Percentiles rank a stretch among this genome's conserved stretches.
Conservation (phyloP, 257 asterid genomes). For the Linaria vulgaris region DNA sequence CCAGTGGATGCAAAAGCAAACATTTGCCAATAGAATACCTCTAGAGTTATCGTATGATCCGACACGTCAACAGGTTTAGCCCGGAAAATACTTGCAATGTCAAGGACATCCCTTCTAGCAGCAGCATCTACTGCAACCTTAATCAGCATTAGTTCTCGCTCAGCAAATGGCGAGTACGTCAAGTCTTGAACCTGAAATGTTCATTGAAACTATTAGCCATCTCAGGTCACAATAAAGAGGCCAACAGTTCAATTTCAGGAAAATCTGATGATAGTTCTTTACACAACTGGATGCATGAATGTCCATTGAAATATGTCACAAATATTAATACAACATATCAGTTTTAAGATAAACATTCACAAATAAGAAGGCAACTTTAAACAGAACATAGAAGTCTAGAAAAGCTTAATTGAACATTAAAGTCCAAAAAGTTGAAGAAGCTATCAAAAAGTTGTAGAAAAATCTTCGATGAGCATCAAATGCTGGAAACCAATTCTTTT, state of each 20-base stretch:
- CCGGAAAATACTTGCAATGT: conserved; percentile 81
- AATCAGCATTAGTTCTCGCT: conserved; percentile 86
- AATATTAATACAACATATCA: background rate
- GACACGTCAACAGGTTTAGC: conserved; percentile 94
- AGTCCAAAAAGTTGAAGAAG: background rate
- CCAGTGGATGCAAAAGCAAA: background rate
- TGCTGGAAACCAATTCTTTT: background rate
- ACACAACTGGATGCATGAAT: too few relatives aligned
- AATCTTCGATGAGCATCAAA: conserved; percentile 2
- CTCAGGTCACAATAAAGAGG: conserved; percentile 14
- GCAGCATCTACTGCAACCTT: conserved; percentile 80
- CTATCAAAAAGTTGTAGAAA: background rate
- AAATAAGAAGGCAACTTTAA: background rate
- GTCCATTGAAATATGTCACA: background rate
- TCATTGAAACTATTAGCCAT: conserved; percentile 20
- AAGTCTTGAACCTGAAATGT: conserved; percentile 65
- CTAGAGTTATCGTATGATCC: conserved; percentile 81
- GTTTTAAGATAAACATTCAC: background rate
- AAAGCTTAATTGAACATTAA: too few relatives aligned
- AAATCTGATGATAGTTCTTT: background rate
- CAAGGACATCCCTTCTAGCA: conserved; percentile 87
- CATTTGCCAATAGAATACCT: conserved; percentile 42
- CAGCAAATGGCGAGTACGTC: conserved; percentile 82
- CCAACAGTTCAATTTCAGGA: background rate
- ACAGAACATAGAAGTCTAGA: background rate